Evolutionary conservation across 1,139 yeast species (phyloP).

Genomic region (Hyphopichia khmerensis): DNA sequence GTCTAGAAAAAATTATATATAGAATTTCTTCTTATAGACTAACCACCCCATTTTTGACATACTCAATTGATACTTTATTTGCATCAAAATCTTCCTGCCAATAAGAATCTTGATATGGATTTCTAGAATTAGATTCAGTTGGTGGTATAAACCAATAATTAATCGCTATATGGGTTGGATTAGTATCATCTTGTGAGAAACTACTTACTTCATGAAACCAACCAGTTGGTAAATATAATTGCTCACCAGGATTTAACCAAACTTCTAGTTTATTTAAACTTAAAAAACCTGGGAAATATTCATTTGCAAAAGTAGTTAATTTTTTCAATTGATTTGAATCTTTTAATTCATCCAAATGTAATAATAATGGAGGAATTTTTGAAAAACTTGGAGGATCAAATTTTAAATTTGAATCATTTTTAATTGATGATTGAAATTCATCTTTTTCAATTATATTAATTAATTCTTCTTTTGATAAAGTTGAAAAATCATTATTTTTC

Average conservation of each 20-base stretch:
- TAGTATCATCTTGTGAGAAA: constrained; percentile 33
- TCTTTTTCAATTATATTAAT: constrained; percentile 13
- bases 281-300: constrained; percentile 49
- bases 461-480: background rate
- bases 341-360: constrained; percentile 56
- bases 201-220: constrained; percentile 84
- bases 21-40: background rate
- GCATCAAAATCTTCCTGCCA: constrained; percentile 51
- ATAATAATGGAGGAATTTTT: constrained; percentile 56
- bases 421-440: constrained; percentile 11
- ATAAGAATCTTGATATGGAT: constrained; percentile 46
- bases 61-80: constrained; percentile 6
- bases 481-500: constrained; percentile 8
- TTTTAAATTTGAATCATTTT: constrained; percentile 13
- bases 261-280: constrained; percentile 42
- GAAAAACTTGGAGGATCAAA: constrained; percentile 71
- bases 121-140: constrained; percentile 22
- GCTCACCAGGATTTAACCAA: constrained; percentile 58
- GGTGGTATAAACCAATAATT: constrained; percentile 80
- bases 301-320: constrained; percentile 27
- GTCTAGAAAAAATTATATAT: background rate
- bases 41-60: background rate
- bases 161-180: constrained; percentile 53
- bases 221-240: constrained; percentile 71
- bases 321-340: constrained; percentile 17